Base-by-base conservation (phyloP, 768 basidiomycete species). In the Rhizopogon sp. region DNA sequence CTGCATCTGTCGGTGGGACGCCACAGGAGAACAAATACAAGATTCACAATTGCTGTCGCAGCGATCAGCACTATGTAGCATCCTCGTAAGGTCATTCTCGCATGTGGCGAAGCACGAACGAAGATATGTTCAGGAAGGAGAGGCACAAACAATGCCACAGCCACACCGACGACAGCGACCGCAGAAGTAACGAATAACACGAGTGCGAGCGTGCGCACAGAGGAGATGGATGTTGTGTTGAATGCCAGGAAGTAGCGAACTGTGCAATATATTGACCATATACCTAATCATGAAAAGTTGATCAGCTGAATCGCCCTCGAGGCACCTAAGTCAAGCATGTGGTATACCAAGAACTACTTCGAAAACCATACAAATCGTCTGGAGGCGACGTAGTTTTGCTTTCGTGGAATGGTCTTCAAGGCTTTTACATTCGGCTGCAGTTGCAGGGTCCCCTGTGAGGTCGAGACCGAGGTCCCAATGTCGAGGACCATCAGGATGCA, bases 231-330 rank as follows among this genome's bases (percentile, higher is more conserved):
- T 54, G 70, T 70, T 44, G 77, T 76, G 5, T 70, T 71, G 60
- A 78, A 85, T 3, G 85, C 82, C 10, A 88, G 61, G 61, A 79
- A 84, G 64, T 90, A 91, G 43, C 87, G 83, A 51, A 82, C 66
- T 6, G 79, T 74, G 57, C 78, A 84, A 65, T 87, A 90, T 7
- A 74, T 64, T 28, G 81, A 77, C 84, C 87, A 90, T 29, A 64
- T 65, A 56, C 72, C 85, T 87, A 53, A 2, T 11, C 13, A 50
- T 9, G 40, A 20, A 25, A 10, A 20, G 43, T 4, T 29, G 56
- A 17, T 56, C 44, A 16, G 20, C 17, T 4, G 6, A 43, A 16
- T 50, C 47, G 35, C 37, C 17, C 7, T 1, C 22, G 5, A 16
- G 9, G 41, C 20, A 9, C 33, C 8, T 20, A 6, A 67, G 43